Base-by-base conservation (phyloP, 2,329 filamentous ascomycete species). In the Hypoxylon rubiginosum region DNA sequence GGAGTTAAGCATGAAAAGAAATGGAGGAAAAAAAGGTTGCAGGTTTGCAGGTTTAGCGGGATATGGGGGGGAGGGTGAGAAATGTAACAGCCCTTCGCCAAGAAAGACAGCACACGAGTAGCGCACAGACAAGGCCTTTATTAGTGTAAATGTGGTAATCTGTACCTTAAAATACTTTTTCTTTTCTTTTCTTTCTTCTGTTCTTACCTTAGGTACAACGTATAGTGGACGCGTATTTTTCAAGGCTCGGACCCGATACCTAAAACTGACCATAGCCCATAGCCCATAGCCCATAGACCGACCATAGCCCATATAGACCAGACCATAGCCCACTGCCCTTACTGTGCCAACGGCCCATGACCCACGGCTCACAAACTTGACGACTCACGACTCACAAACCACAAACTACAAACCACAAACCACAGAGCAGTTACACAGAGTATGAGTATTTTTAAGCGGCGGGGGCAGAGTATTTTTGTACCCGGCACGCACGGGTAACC, bases 61-160 rank as follows among this genome's bases (percentile, higher is more conserved):
- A 30, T 17, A 28, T 53, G 62, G 55, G 48, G 26, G 57, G 56
- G 21, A 28, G 34, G 13, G 28, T 32, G 30, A 58, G 45, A 58
- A 61, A 67, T 58, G 63, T 50, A 62, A 66, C 66, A 53, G 55
- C 56, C 60, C 15, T 55, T 49, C 24, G 36, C 66, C 64, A 68
- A 66, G 66, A 68, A 68, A 68, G 59, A 68, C 66, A 68, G 60
- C 66, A 61, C 66, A 66, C 24, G 24, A 49, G 46, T 50, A 50
- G 46, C 46, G 46, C 46, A 50, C 46, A 49, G 24, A 26, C 45
- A 17, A 41, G 36, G 36, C n/a, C n/a, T 3, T 41, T 17, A 17
- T 17, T 41, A 41, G 36, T 15, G 36, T 43, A 43, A 43, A 19
- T 43, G n/a, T 43, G 17, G 39, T 43, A 21, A 43, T 43, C 39